Base-by-base conservation (phyloP, 2,329 filamentous ascomycete species). In the Hypoxylon sp. region DNA sequence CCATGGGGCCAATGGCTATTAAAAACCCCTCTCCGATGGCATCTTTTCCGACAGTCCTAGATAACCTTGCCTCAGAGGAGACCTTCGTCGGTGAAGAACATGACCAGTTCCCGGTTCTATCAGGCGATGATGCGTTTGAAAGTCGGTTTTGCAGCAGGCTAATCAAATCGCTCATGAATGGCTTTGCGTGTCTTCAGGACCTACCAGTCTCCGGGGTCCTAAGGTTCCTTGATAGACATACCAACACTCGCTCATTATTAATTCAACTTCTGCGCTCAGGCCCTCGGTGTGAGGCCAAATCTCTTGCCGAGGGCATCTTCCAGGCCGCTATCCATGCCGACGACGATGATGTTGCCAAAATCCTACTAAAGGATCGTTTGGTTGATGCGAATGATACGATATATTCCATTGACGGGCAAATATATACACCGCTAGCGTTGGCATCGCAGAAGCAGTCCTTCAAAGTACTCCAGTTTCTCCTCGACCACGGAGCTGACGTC, bases 291-390 rank as follows among this genome's bases (percentile, higher is more conserved):
- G 53, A 44, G 6, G 54, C 54, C 20, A 62, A 47, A 53, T 62
- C 62, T 2, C 44, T 65, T 6, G 54, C 57, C n/a, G 54, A 65
- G 30, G 58, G 39, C 6, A 47, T 52, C 24, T 65, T 65, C 15
- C 44, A 15, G n/a, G 54, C 53, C 11, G 48, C 53, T 22, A 13
- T 65, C 37, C 34, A 65, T 11, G 58, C 53, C 7, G 58, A 65
- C 79, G 26, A 59, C 32, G 43, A 48, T 24, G 34, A 59, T 1
- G n/a, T 59, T 24, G 34, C 52, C 26, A 22, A 41, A 20, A 34
- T 30, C 24, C 32, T 65, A 17, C 49, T 65, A 24, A 44, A 58
- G 2, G 24, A 17, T 19, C 15, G n/a, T 19, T 44, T 61, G 20
- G 28, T 65, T 46, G 58, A 65, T 46, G 58, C 19, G n/a, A 55